Conservation (phyloP, 345 rosid genomes). For the Murraya koenigii region DNA sequence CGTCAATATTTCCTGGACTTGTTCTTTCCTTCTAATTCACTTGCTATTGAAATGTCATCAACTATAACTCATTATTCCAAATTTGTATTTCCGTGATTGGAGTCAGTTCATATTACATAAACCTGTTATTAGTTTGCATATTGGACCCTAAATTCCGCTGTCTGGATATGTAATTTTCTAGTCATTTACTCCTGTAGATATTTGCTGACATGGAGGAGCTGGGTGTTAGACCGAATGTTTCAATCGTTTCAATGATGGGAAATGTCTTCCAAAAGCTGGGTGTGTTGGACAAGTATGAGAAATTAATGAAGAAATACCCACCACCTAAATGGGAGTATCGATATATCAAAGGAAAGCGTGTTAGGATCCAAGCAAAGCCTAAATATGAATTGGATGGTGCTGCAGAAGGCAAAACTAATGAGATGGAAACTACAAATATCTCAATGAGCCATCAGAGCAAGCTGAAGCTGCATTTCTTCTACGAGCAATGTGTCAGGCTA, state of each 20-base stretch:
- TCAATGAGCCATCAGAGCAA: constrained; percentile 4
- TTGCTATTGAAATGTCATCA: neutral
- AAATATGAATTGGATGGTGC: neutral
- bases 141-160: neutral
- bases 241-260: constrained; percentile 74
- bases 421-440: neutral
- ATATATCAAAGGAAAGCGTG: constrained; percentile 79
- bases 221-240: constrained; percentile 57
- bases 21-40: neutral
- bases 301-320: constrained; percentile 73
- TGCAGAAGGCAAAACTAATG: neutral
- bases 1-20: neutral
- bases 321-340: constrained; percentile 73
- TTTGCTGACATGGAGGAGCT: constrained; percentile 99
- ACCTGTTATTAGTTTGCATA: neutral
- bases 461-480: neutral
- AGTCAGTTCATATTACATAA: neutral
- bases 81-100: neutral
- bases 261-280: constrained; percentile 57
- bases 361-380: constrained; percentile 53
- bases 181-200: constrained; percentile 38
- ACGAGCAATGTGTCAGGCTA: neutral
- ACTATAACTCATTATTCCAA: neutral
- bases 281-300: constrained; percentile 70
- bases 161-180: constrained; percentile 1